These are phyloP conservation scores for Myxozyma sirexii DNA, from an alignment of 805 yeast species.

Conservation along the genomic window DNA sequence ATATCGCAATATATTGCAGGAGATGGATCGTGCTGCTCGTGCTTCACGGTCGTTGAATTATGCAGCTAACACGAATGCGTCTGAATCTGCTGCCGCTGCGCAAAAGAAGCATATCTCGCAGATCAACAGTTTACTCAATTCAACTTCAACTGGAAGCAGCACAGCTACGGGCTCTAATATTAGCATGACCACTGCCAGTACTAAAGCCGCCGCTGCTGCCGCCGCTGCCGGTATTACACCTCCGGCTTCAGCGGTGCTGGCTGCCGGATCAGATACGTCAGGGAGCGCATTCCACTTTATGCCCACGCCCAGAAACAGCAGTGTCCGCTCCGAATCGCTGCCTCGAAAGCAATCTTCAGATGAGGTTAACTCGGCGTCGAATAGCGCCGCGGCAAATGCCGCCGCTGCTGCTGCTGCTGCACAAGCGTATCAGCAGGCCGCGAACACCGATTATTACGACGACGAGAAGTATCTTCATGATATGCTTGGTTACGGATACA, in stretches of 20 bases:
- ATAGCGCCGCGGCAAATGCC: slow-evolving; percentile 14
- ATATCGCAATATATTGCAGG: slow-evolving; percentile 31
- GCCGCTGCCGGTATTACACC: slow-evolving; percentile 6
- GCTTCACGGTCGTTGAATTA: slow-evolving; percentile 30
- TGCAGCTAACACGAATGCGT: not conserved
- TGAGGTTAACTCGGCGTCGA: slow-evolving; percentile 6
- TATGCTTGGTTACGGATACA: slow-evolving; percentile 31
- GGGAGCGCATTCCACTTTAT: slow-evolving; percentile 22
- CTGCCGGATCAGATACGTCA: slow-evolving; percentile 5
- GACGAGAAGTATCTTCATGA: slow-evolving; percentile 32
- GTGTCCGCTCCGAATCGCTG: slow-evolving; percentile 21
- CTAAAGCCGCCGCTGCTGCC: not conserved
- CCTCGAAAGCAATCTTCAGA: slow-evolving; percentile 15
- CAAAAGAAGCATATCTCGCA: slow-evolving; percentile 25
- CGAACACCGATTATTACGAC: slow-evolving; percentile 28
- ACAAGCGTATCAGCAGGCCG: slow-evolving; percentile 23
- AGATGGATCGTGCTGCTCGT: slow-evolving; percentile 35
- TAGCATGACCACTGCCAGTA: not conserved
- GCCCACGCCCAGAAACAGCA: slow-evolving; percentile 28
- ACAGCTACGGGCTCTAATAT: not conserved
- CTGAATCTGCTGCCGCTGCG: slow-evolving; percentile 6
- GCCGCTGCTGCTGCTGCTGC: slow-evolving; percentile 25
- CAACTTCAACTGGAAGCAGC: not conserved
- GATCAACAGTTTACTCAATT: slow-evolving; percentile 29
- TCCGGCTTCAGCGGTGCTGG: not conserved